Conservation (phyloP, 2,329 filamentous ascomycete genomes). For the Fusarium sp. region DNA sequence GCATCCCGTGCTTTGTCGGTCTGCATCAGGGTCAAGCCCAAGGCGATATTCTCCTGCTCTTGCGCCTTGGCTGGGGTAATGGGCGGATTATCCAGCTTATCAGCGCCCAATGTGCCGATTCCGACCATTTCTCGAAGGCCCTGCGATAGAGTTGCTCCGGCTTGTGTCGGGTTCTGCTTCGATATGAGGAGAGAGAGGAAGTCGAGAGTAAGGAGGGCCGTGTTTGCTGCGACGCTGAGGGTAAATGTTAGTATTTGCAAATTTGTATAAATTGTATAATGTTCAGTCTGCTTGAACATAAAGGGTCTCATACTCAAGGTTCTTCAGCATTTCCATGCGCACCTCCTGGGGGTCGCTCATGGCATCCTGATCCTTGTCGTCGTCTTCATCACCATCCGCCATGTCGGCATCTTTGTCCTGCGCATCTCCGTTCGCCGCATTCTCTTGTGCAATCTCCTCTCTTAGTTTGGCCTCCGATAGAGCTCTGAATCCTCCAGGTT, state of each 20-base stretch:
- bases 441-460: constrained; percentile 71
- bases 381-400: constrained; percentile 61
- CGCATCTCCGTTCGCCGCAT: constrained; percentile 56
- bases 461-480: constrained; percentile 80
- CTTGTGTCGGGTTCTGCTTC: constrained; percentile 81
- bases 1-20: constrained; percentile 81
- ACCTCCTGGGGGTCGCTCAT: constrained; percentile 62
- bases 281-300: not conserved
- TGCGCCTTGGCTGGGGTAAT: constrained; percentile 66
- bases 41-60: constrained; percentile 68
- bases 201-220: constrained; percentile 79
- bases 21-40: constrained; percentile 83
- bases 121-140: constrained; percentile 78
- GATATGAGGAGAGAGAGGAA: constrained; percentile 86
- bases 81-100: constrained; percentile 72
- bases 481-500: constrained; percentile 80
- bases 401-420: constrained; percentile 61
- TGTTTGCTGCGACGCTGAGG: constrained; percentile 60
- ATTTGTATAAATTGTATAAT: no score
- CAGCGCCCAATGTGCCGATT: constrained; percentile 78
- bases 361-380: constrained; percentile 54
- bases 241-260: constrained; percentile 2
- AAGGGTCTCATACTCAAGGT: constrained; percentile 66
- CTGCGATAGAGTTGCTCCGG: constrained; percentile 76
- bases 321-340: constrained; percentile 68